Evolutionary conservation across 2,329 filamentous ascomycete species (phyloP), one percentile per base, ranked within the genome.

Genomic region (Tolypocladium sp.): DNA sequence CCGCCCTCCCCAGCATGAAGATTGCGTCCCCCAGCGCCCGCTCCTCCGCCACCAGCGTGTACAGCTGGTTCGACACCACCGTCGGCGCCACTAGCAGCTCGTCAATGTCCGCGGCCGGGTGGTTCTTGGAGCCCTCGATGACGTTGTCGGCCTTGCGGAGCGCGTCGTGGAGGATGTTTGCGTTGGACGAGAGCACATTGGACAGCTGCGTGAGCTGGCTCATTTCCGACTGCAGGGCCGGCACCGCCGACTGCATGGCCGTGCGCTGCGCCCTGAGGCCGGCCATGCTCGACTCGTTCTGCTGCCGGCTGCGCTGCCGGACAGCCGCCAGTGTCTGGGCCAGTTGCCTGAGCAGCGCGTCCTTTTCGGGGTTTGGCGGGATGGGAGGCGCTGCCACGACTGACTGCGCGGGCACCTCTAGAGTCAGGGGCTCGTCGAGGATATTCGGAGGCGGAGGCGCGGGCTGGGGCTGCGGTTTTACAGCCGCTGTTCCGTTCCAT

Each of bases 361-460:
- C 92, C 71, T 96, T 97, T 74, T 97, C 91, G 0, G 94, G 94
- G 68, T 99, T 99, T 0, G 92, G 92, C 0, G 94, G 93, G 38
- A 97, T 91, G 0, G 93, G 92, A 0, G 94, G 93, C 1, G 91
- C 85, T 7, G 88, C 81, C 9, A 85, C 70, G 27, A 80, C 76
- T 0, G 77, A 75, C 4, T 76, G 71, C 1, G 77, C 73, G 2
- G 82, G 78, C 15, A 82, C 74, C 20, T 77, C 66, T 30, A 84
- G 72, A 12, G 78, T 79, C 17, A 85, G 71, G 38, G 83, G 82
- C 58, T 82, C 82, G 62, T 86, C 83, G 65, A 86, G 78, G 33
- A 76, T 65, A 67, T 86, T 82, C 2, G 74, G 81, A 33, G 73
- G 79, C 33, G 73, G 79, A 58, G 70, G 71, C 41, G 68, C 63